phyloP scores from a whole-genome alignment of 352 stramenopile species.

The Phytophthora cryptogea region DNA sequence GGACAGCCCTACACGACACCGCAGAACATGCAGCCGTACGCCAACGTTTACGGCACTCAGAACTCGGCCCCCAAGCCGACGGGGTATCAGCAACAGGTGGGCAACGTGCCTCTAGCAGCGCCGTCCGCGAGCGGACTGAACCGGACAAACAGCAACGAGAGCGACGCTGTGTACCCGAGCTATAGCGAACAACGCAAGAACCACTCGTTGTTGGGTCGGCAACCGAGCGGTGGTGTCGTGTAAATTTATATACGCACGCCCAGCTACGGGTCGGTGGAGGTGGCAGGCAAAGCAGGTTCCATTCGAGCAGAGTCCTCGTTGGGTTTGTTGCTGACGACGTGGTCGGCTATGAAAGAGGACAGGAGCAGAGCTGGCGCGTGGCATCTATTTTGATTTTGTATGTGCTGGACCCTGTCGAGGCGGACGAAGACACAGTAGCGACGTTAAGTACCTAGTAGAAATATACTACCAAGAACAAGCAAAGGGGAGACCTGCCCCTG shows the following conservation, averaged over 20 bases:
- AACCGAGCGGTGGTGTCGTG: conserved; percentile 71
- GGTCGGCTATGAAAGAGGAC: too few relatives aligned
- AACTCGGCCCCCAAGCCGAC: conserved; percentile 32
- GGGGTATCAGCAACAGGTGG: conserved; percentile 38
- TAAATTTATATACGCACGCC: conserved; percentile 27
- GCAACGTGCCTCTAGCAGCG: conserved; percentile 34
- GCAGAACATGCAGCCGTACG: conserved; percentile 33
- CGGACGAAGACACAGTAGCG: conserved; percentile 17
- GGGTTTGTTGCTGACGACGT: not conserved
- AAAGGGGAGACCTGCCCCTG: not conserved
- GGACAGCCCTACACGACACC: conserved; percentile 33
- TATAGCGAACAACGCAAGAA: conserved; percentile 73
- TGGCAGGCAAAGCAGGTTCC: not conserved
- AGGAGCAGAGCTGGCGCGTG: conserved; percentile 3
- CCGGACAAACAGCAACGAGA: conserved; percentile 41
- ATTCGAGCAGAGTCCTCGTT: not conserved
- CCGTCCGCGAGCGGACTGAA: conserved; percentile 22
- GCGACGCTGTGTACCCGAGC: conserved; percentile 59
- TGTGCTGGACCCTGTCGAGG: conserved; percentile 7
- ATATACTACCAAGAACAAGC: conserved; percentile 26
- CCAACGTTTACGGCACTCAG: conserved; percentile 28
- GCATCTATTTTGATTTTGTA: conserved; percentile 34
- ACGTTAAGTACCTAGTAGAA: conserved; percentile 31
- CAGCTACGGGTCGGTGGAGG: not conserved
- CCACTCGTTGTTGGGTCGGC: conserved; percentile 63